Percentiles rank a stretch among this genome's conserved stretches.
Conservation (phyloP, 345 rosid species). For the Sisymbrium irio region DNA sequence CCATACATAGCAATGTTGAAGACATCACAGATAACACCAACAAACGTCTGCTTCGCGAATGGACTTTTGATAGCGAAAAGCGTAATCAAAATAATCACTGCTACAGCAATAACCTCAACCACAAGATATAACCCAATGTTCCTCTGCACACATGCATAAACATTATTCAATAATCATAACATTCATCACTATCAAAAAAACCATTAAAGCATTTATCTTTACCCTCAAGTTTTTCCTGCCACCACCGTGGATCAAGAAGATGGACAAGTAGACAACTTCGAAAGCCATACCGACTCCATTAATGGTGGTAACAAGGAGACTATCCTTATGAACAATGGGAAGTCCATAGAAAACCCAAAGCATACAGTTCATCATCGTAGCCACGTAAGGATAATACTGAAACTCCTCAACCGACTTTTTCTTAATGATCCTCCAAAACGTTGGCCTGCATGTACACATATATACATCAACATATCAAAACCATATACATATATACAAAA, state of each 20-base stretch:
- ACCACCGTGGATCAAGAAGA: slow-evolving; percentile 30
- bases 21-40: slow-evolving; percentile 49
- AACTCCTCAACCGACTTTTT: slow-evolving; percentile 49
- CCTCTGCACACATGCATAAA: slow-evolving; percentile 21
- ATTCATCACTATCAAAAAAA: background rate
- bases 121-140: slow-evolving; percentile 7
- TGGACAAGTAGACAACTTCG: slow-evolving; percentile 30
- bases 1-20: slow-evolving; percentile 51
- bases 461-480: no score
- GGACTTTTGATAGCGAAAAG: slow-evolving; percentile 12
- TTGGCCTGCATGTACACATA: slow-evolving; percentile 22
- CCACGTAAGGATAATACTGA: slow-evolving; percentile 44
- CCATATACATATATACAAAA: no score
- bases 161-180: background rate
- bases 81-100: slow-evolving; percentile 1
- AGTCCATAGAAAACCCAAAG: slow-evolving; percentile 54
- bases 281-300: slow-evolving; percentile 37
- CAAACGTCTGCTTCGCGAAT: slow-evolving; percentile 31
- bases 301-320: slow-evolving; percentile 45
- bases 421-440: slow-evolving; percentile 34
- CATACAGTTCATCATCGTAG: slow-evolving; percentile 48
- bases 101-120: slow-evolving; percentile 9
- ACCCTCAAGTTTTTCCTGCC: slow-evolving; percentile 30
- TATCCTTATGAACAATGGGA: slow-evolving; percentile 51
- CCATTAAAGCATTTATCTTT: no score